Conservation (phyloP, 768 basidiomycete species). For the Suillus variegatus region DNA sequence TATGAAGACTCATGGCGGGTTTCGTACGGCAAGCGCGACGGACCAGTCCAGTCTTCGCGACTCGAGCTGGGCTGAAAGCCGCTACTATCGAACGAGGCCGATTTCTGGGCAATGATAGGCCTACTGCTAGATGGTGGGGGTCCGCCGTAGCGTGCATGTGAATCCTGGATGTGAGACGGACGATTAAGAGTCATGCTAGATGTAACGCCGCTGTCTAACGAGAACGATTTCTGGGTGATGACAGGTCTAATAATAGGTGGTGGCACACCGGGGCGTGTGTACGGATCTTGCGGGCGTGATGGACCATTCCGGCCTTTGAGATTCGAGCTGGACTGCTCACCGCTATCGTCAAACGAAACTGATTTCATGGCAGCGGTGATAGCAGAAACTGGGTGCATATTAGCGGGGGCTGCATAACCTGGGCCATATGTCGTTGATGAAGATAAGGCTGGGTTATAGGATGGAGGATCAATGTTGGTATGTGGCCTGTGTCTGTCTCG, state of each 20-base stretch:
- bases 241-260: not conserved
- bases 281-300: conserved; percentile 17
- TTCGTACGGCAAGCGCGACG: conserved; percentile 24
- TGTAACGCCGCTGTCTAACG: not conserved
- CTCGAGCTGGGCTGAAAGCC: conserved; percentile 22
- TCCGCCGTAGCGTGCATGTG: not conserved
- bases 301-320: conserved; percentile 17
- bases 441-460: conserved; percentile 12
- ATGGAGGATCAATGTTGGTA: not conserved
- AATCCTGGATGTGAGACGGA: not conserved
- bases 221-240: not conserved
- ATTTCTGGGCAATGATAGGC: conserved; percentile 28
- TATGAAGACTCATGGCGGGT: conserved; percentile 25
- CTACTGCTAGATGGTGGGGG: conserved; percentile 30
- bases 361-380: conserved; percentile 28
- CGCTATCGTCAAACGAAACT: conserved; percentile 24
- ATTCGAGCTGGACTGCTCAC: conserved; percentile 21
- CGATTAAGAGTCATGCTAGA: not conserved
- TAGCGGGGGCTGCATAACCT: not conserved
- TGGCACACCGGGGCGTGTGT: not conserved
- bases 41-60: conserved; percentile 22
- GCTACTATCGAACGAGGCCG: conserved; percentile 23
- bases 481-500: conserved; percentile 10
- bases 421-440: conserved; percentile 9
- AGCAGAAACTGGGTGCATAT: not conserved